phyloP scores from a whole-genome alignment of 169 alveolate genomes.

The Plasmodium reichenowi region DNA sequence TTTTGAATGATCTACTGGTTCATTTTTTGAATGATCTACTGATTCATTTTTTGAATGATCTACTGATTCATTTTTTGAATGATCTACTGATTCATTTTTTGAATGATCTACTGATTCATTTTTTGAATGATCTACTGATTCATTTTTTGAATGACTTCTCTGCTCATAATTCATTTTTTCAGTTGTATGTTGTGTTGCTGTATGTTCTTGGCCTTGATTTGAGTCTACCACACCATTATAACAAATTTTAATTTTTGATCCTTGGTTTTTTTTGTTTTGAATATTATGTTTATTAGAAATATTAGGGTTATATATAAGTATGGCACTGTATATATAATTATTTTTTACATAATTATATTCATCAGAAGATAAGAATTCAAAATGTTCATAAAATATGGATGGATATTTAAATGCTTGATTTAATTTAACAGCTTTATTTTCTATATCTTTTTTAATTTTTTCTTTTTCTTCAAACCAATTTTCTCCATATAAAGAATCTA shows the following conservation, averaged over 20 bases:
- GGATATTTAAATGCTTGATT: constrained; percentile 57
- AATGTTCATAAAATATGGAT: constrained; percentile 33
- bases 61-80: neutral
- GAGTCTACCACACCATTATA: neutral
- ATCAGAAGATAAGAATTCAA: constrained; percentile 40
- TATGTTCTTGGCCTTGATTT: neutral
- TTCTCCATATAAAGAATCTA: constrained; percentile 47
- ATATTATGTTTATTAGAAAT: neutral
- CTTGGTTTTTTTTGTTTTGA: neutral
- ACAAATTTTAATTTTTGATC: neutral
- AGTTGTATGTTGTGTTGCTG: neutral
- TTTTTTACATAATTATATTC: constrained; percentile 49
- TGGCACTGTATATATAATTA: constrained; percentile 61
- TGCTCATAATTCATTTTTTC: neutral
- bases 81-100: too few species aligned
- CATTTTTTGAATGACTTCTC: neutral
- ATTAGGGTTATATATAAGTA: constrained; percentile 48
- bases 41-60: neutral
- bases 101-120: too few species aligned
- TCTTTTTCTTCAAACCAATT: constrained; percentile 41
- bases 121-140: neutral
- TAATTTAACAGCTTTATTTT: constrained; percentile 26
- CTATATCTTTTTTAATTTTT: constrained; percentile 43
- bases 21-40: neutral
- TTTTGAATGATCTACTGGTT: neutral